phyloP scores from a whole-genome alignment of 345 rosid genomes.

The Alliaria petiolata region DNA sequence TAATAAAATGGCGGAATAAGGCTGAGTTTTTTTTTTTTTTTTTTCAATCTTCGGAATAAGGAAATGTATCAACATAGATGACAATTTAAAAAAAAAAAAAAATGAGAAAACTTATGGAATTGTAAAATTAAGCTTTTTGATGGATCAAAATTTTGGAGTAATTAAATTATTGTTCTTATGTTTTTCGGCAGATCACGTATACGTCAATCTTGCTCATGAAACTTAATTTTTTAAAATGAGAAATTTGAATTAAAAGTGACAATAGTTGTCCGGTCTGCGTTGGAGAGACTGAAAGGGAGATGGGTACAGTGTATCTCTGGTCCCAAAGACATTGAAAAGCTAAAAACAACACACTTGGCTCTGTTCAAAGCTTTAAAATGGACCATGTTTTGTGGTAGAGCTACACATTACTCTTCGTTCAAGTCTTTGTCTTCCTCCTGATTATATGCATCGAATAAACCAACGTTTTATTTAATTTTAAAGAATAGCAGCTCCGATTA shows the following conservation, averaged over 20 bases:
- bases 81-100: neutral
- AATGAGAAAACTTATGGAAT: neutral
- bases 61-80: neutral
- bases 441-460: constrained; percentile 2
- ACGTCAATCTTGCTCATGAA: neutral
- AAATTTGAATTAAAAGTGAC: neutral
- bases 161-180: neutral
- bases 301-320: constrained; percentile 26
- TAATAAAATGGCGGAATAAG: neutral
- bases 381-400: constrained; percentile 37
- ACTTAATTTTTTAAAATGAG: neutral
- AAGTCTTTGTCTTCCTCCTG: constrained; percentile 8
- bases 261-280: neutral
- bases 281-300: constrained; percentile 8
- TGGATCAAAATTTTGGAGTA: neutral
- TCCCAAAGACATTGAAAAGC: constrained; percentile 32
- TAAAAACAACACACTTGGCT: constrained; percentile 25
- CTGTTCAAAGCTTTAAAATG: neutral
- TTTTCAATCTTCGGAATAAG: neutral
- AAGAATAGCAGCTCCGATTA: neutral
- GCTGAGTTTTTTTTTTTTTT: neutral
- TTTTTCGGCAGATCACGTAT: neutral
- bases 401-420: constrained; percentile 29
- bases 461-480: neutral
- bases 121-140: neutral